phyloP scores from a whole-genome alignment of 73 alveolate species.

The Paramecium tetraurelia region DNA sequence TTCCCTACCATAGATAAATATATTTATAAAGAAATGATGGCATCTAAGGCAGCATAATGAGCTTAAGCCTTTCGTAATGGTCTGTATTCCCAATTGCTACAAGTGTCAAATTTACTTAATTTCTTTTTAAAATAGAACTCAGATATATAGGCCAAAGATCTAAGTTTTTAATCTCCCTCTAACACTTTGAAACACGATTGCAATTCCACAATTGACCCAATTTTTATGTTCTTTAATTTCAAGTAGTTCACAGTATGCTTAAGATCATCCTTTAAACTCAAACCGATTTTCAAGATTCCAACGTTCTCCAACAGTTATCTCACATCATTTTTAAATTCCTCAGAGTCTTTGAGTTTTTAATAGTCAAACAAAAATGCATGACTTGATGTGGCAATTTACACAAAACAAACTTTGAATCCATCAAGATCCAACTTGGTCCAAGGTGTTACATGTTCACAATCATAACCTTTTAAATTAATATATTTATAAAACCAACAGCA shows the following conservation, averaged over 20 bases:
- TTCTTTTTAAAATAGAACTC: background rate
- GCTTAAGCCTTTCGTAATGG: constrained; percentile 28
- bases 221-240: background rate
- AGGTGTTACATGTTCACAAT: background rate
- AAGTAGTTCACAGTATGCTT: background rate
- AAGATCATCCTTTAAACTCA: constrained; percentile 1
- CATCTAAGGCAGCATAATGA: constrained; percentile 35
- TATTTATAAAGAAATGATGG: background rate
- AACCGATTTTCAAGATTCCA: background rate
- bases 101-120: background rate
- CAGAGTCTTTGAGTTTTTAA: background rate
- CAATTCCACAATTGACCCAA: background rate
- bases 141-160: background rate
- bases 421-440: background rate
- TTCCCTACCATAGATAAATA: background rate
- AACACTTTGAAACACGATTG: background rate
- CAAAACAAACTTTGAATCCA: background rate
- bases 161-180: background rate
- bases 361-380: background rate
- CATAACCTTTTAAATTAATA: background rate
- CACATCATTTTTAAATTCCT: background rate
- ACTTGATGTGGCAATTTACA: background rate
- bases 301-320: background rate
- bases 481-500: background rate
- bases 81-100: constrained; percentile 22